A percentile compares a stretch with the other conserved stretches of the same genome.
These are phyloP conservation scores for Macrotyloma uniflorum DNA, from an alignment of 306 rosid genomes.

Conservation along the genomic window DNA sequence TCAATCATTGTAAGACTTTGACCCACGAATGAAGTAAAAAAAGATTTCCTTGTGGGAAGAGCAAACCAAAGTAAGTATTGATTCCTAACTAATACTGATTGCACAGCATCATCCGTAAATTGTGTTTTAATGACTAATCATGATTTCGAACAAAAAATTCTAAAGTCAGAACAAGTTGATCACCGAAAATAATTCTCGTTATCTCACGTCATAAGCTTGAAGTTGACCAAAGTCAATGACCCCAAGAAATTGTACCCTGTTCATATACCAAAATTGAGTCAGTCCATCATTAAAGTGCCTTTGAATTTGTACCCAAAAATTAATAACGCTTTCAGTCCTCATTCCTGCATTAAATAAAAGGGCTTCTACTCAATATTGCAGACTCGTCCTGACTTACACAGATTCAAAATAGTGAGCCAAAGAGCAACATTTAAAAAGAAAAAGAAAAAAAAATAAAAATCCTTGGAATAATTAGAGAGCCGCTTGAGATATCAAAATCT, in stretches of 20 bases:
- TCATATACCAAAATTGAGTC: slow-evolving; percentile 30
- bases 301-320: neutral
- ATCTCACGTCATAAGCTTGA: slow-evolving; percentile 14
- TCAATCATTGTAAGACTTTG: no score
- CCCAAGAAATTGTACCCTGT: slow-evolving; percentile 1
- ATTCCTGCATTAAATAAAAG: slow-evolving; percentile 59
- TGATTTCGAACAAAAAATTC: slow-evolving; percentile 17
- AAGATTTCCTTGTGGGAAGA: no score
- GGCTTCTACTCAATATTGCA: no score
- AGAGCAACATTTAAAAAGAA: neutral
- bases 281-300: slow-evolving; percentile 14
- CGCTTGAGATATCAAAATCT: slow-evolving; percentile 32
- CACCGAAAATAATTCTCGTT: no score
- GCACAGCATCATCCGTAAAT: slow-evolving; percentile 9
- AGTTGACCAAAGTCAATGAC: slow-evolving; percentile 13
- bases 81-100: no score
- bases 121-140: slow-evolving; percentile 1
- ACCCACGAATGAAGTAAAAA: no score
- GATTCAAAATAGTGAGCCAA: slow-evolving; percentile 14
- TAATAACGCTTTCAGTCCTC: slow-evolving; percentile 15
- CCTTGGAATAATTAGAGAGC: neutral
- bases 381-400: neutral
- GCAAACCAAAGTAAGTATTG: no score
- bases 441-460: no score
- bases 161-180: no score